Percentiles rank a stretch among this genome's conserved stretches.
Evolutionary conservation across 805 yeast species (phyloP).

Genomic region (Debaryomyces maramus): DNA sequence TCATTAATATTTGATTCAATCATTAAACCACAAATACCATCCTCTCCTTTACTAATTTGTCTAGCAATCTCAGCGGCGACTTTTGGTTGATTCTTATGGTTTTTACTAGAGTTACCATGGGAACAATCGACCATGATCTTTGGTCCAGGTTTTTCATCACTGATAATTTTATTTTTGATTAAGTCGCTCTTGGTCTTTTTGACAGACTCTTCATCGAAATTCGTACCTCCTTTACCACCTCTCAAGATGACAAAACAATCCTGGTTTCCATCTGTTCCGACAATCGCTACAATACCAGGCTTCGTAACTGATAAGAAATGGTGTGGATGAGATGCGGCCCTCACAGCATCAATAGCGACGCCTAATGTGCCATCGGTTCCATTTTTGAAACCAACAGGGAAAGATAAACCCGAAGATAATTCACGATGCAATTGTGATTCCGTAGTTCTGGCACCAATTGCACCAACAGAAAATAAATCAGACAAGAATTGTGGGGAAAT

Average conservation of each 20-base stretch:
- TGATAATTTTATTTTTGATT: slow-evolving; percentile 48
- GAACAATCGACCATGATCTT: slow-evolving; percentile 96
- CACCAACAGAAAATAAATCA: slow-evolving; percentile 93
- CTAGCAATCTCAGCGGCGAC: slow-evolving; percentile 78
- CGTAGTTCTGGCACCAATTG: slow-evolving; percentile 98
- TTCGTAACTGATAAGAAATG: slow-evolving; percentile 94
- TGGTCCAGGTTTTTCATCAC: slow-evolving; percentile 47
- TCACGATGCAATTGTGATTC: slow-evolving; percentile 98
- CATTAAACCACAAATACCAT: slow-evolving; percentile 88
- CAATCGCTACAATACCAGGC: slow-evolving; percentile 95
- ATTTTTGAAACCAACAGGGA: slow-evolving; percentile 98
- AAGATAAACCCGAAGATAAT: slow-evolving; percentile 91
- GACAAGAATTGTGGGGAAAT: slow-evolving; percentile 94
- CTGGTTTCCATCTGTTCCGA: slow-evolving; percentile 90
- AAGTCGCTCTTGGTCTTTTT: slow-evolving; percentile 63
- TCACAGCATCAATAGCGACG: slow-evolving; percentile 91
- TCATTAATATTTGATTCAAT: slow-evolving; percentile 89
- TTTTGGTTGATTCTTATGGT: slow-evolving; percentile 89
- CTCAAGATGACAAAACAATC: slow-evolving; percentile 89
- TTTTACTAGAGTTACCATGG: slow-evolving; percentile 91
- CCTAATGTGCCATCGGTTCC: slow-evolving; percentile 96
- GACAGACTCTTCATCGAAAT: slow-evolving; percentile 78
- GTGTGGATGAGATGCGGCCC: slow-evolving; percentile 90
- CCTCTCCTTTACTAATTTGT: slow-evolving; percentile 76
- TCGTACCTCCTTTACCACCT: slow-evolving; percentile 94